These are phyloP conservation scores for Aspergillus persii DNA, from an alignment of 2,329 filamentous ascomycete species.

Conservation along the genomic window DNA sequence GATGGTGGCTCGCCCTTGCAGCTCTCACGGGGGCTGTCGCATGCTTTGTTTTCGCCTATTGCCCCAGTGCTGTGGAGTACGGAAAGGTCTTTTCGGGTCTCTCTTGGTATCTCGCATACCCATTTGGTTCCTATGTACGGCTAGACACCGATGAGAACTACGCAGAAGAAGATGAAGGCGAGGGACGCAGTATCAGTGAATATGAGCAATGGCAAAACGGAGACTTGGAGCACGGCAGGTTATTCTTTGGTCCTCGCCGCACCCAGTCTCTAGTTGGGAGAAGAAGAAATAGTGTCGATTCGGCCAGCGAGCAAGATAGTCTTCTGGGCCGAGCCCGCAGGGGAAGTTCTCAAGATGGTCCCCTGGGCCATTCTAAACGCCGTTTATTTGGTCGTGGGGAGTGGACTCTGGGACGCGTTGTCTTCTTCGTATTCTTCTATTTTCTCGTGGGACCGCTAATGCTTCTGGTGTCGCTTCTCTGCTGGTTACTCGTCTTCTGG, in stretches of 20 bases:
- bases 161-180: slow-evolving; percentile 87
- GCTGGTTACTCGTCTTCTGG: slow-evolving; percentile 95
- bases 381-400: slow-evolving; percentile 90
- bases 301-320: slow-evolving; percentile 83
- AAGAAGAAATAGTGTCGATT: slow-evolving; percentile 84
- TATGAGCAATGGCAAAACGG: slow-evolving; percentile 99
- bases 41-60: slow-evolving; percentile 77
- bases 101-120: slow-evolving; percentile 85
- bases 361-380: slow-evolving; percentile 62
- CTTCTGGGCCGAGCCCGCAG: slow-evolving; percentile 69
- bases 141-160: slow-evolving; percentile 93
- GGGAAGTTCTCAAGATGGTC: slow-evolving; percentile 44
- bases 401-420: slow-evolving; percentile 90
- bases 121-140: slow-evolving; percentile 93
- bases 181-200: slow-evolving; percentile 95
- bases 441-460: slow-evolving; percentile 83
- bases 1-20: slow-evolving; percentile 89
- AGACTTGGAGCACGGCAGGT: slow-evolving; percentile 88
- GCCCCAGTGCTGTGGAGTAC: slow-evolving; percentile 79
- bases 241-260: slow-evolving; percentile 86
- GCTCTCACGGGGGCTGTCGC: slow-evolving; percentile 70
- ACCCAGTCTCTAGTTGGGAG: slow-evolving; percentile 80
- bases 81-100: slow-evolving; percentile 81
- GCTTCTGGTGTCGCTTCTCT: slow-evolving; percentile 80
- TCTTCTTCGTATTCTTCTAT: slow-evolving; percentile 97